phyloP scores from a whole-genome alignment of 257 asterid genomes.

The Capsicum rhomboideum region DNA sequence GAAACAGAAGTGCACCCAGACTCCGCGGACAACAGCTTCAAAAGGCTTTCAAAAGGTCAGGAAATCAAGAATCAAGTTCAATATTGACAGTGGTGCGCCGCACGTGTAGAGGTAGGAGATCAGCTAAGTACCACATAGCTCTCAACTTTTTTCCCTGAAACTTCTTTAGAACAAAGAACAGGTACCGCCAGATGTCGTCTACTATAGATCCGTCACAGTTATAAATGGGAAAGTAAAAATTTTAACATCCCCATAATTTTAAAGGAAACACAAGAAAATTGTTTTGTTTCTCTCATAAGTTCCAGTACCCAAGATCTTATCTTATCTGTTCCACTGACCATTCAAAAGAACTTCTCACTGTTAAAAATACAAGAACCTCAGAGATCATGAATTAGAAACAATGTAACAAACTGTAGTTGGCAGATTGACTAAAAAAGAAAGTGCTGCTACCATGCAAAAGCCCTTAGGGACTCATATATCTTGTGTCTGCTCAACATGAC shows the following conservation, averaged over 20 bases:
- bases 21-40: neutral
- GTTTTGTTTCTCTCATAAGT: neutral
- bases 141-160: neutral
- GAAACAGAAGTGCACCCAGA: neutral
- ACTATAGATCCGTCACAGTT: neutral
- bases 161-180: neutral
- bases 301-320: neutral
- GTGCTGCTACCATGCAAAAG: neutral
- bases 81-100: neutral
- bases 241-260: neutral
- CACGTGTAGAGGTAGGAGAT: neutral
- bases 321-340: neutral
- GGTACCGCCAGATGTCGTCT: neutral
- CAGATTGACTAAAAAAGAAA: neutral
- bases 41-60: neutral
- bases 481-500: neutral
- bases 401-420: neutral
- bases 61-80: neutral
- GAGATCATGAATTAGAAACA: neutral
- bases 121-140: neutral
- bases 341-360: neutral
- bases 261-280: neutral
- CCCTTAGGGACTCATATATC: neutral
- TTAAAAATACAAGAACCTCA: neutral
- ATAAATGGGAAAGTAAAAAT: neutral